Conservation (phyloP, 305 asterid genomes). For the Fraxinus baroniana region DNA sequence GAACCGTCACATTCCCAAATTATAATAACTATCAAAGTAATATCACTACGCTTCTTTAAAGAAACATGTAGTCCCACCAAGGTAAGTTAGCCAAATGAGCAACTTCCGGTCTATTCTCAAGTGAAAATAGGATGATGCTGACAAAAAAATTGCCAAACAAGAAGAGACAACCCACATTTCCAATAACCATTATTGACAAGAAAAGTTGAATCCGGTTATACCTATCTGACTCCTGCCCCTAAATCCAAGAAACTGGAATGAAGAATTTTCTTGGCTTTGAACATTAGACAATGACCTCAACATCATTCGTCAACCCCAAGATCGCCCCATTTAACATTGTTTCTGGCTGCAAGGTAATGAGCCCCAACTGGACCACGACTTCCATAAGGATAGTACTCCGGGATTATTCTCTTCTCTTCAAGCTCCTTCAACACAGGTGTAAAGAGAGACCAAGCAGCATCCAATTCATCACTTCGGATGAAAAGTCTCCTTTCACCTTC, state of each 20-base stretch:
- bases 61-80: not conserved
- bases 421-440: slow-evolving; percentile 81
- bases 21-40: not conserved
- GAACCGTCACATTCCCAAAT: not conserved
- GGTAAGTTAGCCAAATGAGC: not conserved
- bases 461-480: slow-evolving; percentile 88
- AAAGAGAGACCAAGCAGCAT: slow-evolving; percentile 98
- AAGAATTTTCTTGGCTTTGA: not conserved
- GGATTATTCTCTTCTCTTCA: slow-evolving; percentile 62
- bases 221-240: not conserved
- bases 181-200: not conserved
- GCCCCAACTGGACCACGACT: slow-evolving; percentile 97
- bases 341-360: slow-evolving; percentile 81
- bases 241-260: not conserved
- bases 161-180: not conserved
- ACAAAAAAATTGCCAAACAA: not conserved
- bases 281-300: not conserved
- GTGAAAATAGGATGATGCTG: not conserved
- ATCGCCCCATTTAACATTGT: slow-evolving; percentile 95
- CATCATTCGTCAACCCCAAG: slow-evolving; percentile 57
- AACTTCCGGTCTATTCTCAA: not conserved
- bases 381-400: slow-evolving; percentile 88
- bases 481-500: slow-evolving; percentile 98
- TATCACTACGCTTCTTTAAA: not conserved
- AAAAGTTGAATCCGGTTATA: not conserved